phyloP scores from a whole-genome alignment of 305 asterid species.

The Caryopteris hybrid region DNA sequence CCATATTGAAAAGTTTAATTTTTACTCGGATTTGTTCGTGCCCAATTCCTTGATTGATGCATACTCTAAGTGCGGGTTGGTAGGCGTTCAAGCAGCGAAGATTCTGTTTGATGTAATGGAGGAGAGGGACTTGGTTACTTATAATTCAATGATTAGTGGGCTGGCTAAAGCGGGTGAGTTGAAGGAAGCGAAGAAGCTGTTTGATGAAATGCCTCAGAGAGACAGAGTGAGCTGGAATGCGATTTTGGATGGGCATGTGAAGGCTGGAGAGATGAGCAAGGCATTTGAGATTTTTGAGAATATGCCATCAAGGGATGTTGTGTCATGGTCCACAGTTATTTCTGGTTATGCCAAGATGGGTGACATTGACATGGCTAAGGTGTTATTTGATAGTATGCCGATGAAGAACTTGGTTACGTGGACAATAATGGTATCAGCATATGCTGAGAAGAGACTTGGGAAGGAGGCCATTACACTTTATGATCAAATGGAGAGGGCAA shows the following conservation, averaged over 20 bases:
- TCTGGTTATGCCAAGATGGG: constrained; percentile 59
- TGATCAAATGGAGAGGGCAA: constrained; percentile 38
- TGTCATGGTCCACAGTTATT: constrained; percentile 75
- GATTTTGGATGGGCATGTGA: constrained; percentile 67
- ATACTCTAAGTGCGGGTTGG: constrained; percentile 52
- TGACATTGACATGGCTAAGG: constrained; percentile 66
- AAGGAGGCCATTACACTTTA: constrained; percentile 57
- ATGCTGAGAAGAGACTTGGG: constrained; percentile 59
- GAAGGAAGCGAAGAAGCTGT: constrained; percentile 53
- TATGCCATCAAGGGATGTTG: constrained; percentile 59
- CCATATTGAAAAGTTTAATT: constrained; percentile 47
- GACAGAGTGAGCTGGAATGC: constrained; percentile 80
- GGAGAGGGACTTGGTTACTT: constrained; percentile 57
- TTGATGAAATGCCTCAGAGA: constrained; percentile 70
- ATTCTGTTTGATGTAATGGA: constrained; percentile 44
- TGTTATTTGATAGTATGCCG: constrained; percentile 72
- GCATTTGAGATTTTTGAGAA: constrained; percentile 58
- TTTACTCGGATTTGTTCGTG: constrained; percentile 47
- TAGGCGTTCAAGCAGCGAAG: constrained; percentile 45
- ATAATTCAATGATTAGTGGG: constrained; percentile 68
- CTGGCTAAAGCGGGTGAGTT: constrained; percentile 50
- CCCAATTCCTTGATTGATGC: constrained; percentile 68
- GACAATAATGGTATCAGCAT: constrained; percentile 68
- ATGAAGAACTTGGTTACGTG: constrained; percentile 70
- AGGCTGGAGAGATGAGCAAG: constrained; percentile 51